Conservation (phyloP, 1,284 basidiomycete genomes). For the Phylloboletellus chloephorus region DNA sequence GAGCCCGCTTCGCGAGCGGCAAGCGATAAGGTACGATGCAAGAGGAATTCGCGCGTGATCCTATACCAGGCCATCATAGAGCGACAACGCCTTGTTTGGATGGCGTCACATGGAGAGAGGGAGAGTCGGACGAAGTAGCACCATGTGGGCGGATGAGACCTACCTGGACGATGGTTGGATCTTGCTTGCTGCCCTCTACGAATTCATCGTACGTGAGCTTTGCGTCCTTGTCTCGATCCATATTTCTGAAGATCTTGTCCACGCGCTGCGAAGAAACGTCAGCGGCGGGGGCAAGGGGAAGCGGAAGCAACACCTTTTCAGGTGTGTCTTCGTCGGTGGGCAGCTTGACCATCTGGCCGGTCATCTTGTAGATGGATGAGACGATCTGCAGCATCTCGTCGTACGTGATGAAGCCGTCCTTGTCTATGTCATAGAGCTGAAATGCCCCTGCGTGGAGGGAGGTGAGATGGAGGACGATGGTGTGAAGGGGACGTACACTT, state of each 20-base stretch:
- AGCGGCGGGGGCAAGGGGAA: constrained; percentile 8
- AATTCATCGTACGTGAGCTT: constrained; percentile 92
- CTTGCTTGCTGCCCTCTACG: constrained; percentile 94
- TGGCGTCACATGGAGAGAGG: constrained; percentile 16
- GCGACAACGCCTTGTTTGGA: constrained; percentile 56
- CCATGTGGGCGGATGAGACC: constrained; percentile 23
- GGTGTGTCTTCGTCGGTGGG: constrained; percentile 98
- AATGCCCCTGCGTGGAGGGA: constrained; percentile 79
- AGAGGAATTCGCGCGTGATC: constrained; percentile 7
- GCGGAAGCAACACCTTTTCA: constrained; percentile 69
- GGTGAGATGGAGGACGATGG: constrained; percentile 13
- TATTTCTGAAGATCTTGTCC: constrained; percentile 92
- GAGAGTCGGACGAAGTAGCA: constrained; percentile 10
- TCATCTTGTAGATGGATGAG: constrained; percentile 97
- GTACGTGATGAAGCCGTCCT: constrained; percentile 94
- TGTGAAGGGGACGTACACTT: constrained; percentile 65
- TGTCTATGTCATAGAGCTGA: constrained; percentile 98
- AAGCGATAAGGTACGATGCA: constrained; percentile 23
- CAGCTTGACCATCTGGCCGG: constrained; percentile 97
- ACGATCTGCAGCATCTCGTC: constrained; percentile 99
- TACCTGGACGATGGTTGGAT: constrained; percentile 96
- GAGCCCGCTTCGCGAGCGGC: constrained; percentile 21
- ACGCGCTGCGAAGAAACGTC: constrained; percentile 60
- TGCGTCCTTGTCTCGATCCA: constrained; percentile 89
- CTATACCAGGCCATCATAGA: constrained; percentile 75